Evolutionary conservation across 441 rosid genomes (phyloP).

Genomic region (Metrosideros polymorpha): DNA sequence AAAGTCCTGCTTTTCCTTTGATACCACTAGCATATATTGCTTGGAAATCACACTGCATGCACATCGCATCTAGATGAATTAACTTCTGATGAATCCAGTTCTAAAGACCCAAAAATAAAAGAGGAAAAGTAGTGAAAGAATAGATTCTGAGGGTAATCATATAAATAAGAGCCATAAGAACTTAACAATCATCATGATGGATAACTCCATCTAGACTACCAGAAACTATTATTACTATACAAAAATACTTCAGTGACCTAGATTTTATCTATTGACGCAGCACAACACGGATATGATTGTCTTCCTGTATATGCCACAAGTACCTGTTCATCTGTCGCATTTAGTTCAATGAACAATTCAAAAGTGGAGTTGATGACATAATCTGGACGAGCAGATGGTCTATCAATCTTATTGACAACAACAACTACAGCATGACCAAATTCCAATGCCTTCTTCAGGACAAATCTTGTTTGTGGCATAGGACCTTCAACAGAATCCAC

Average conservation of each 20-base stretch:
- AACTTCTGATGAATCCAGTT: not conserved
- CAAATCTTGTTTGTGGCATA: slow-evolving; percentile 98
- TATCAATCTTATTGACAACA: slow-evolving; percentile 94
- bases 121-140: not conserved
- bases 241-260: not conserved
- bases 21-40: slow-evolving; percentile 92
- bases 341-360: slow-evolving; percentile 89
- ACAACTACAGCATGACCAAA: slow-evolving; percentile 95
- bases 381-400: slow-evolving; percentile 95
- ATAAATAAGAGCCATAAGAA: not conserved
- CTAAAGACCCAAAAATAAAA: not conserved
- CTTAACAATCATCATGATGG: not conserved
- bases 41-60: slow-evolving; percentile 91
- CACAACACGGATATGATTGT: not conserved
- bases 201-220: not conserved
- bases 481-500: slow-evolving; percentile 99
- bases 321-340: slow-evolving; percentile 99
- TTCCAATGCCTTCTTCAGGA: slow-evolving; percentile 94
- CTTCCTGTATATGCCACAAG: not conserved
- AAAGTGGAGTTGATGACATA: slow-evolving; percentile 91
- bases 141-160: not conserved
- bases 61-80: not conserved
- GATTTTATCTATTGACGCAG: not conserved
- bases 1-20: slow-evolving; percentile 88
- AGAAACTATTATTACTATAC: not conserved